Percentiles rank a stretch among this genome's conserved stretches.
phyloP scores from a whole-genome alignment of 495 filamentous ascomycete genomes.

The Aspergillus baeticus region DNA sequence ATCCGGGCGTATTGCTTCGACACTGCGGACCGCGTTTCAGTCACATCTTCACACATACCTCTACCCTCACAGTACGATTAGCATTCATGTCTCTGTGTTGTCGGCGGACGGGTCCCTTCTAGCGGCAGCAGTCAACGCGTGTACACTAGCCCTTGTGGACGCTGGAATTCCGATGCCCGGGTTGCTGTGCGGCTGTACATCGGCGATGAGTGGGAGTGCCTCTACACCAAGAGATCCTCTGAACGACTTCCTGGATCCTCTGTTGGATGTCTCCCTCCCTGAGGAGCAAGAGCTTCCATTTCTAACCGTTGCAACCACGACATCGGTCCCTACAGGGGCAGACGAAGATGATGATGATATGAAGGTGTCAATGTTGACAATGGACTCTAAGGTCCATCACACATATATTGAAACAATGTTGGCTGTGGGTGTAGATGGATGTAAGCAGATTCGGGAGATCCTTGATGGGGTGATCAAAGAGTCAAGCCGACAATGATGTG shows the following conservation, averaged over 20 bases:
- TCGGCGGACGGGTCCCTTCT: conserved; percentile 88
- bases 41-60: conserved; percentile 77
- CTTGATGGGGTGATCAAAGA: conserved; percentile 58
- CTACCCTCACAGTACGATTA: conserved; percentile 85
- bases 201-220: conserved; percentile 69
- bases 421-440: conserved; percentile 87
- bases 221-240: conserved; percentile 51
- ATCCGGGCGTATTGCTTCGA: conserved; percentile 74
- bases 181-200: conserved; percentile 84
- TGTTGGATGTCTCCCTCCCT: conserved; percentile 80
- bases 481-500: conserved; percentile 23
- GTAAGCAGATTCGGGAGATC: conserved; percentile 78
- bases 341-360: conserved; percentile 51
- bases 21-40: conserved; percentile 70
- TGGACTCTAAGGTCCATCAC: conserved; percentile 80
- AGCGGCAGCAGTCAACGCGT: conserved; percentile 85
- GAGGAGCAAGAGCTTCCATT: conserved; percentile 92
- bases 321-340: conserved; percentile 43
- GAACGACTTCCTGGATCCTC: conserved; percentile 73
- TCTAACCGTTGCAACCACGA: conserved; percentile 80
- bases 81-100: conserved; percentile 81
- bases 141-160: conserved; percentile 88
- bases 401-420: conserved; percentile 85
- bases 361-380: conserved; percentile 72
- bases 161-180: conserved; percentile 93